Conservation (phyloP, 176 grass and related monocot species). For the Ensete ventricosum region DNA sequence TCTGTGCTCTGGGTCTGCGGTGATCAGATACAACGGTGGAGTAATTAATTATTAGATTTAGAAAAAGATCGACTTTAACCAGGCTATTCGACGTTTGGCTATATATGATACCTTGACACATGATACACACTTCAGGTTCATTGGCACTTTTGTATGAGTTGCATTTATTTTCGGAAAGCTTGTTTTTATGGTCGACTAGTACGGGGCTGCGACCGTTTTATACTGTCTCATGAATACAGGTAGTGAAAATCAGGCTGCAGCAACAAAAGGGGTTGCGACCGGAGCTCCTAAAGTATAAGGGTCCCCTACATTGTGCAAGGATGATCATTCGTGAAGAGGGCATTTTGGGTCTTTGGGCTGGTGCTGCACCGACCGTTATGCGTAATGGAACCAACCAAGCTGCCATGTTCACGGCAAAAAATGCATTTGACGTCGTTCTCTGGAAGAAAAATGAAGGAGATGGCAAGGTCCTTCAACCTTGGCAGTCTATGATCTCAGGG, state of each 20-base stretch:
- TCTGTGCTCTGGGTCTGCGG: neutral
- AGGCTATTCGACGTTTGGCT: neutral
- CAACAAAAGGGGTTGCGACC: conserved; percentile 11
- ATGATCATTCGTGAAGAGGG: conserved; percentile 16
- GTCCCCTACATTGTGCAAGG: conserved; percentile 16
- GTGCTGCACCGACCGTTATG: conserved; percentile 28
- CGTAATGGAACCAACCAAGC: conserved; percentile 97
- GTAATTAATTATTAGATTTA: neutral
- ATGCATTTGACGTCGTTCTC: conserved; percentile 66
- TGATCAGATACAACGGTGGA: neutral
- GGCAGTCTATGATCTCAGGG: conserved; percentile 95
- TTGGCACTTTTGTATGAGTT: neutral
- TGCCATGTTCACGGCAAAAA: conserved; percentile 95
- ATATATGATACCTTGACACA: neutral
- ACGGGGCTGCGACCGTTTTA: neutral
- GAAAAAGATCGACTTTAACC: neutral
- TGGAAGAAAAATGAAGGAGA: conserved; percentile 97
- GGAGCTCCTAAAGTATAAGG: conserved; percentile 16
- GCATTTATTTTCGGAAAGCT: neutral
- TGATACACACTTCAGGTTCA: neutral
- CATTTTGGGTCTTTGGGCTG: conserved; percentile 16
- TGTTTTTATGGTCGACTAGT: neutral
- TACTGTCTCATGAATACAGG: neutral
- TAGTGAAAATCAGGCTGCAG: conserved; percentile 18
- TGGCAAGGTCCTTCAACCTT: conserved; percentile 66